Evolutionary conservation across 371 early-diverging fungal genomes (phyloP), one percentile per base, ranked within the genome.

Genomic region (Mucor circinelloides): DNA sequence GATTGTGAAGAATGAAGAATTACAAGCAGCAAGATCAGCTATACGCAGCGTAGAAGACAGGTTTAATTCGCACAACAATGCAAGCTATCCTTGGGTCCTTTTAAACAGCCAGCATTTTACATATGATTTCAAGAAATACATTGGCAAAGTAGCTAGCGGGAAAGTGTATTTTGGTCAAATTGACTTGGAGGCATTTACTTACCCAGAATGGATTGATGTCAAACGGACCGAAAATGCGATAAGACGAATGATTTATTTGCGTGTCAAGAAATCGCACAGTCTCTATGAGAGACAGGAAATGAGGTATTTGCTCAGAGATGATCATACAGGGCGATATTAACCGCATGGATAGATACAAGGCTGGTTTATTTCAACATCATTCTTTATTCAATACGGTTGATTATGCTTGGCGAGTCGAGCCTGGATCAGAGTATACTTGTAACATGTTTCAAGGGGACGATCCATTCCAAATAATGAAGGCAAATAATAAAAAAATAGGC

Each of bases 331-430:
- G 17, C 42, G 17, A 23, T 50, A 12, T 50, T 50, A 3, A 50
- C 19, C 7, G 2, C 12, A 8, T 15, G 10, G 3, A 27, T 73
- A 84, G 92, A 52, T 96, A 90, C 70, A 90, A 94, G 52, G 90
- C 96, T 2, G 97, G 98, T 0, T 83, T 93, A 58, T 94, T 98
- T 71, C 92, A 85, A 63, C 80, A 85, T 66, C 96, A 98, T 72
- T 87, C 90, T 42, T 73, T 93, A 5, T 77, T 96, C 60, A 56
- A 77, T 25, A 76, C 91, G 44, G 95, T 88, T 46, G 93, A 96
- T 34, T 98, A 89, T 78, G 95, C 95, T 68, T 99, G 99, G 99
- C 84, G 98, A 0, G 85, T 99, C 6, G 98, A 98, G 74, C 96
- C 98, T 0, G 93, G 86, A n/a, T 91, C 96, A 10, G 64, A 84